Evolutionary conservation across 169 alveolate genomes (phyloP).

Genomic region (Toxoplasma gondii): DNA sequence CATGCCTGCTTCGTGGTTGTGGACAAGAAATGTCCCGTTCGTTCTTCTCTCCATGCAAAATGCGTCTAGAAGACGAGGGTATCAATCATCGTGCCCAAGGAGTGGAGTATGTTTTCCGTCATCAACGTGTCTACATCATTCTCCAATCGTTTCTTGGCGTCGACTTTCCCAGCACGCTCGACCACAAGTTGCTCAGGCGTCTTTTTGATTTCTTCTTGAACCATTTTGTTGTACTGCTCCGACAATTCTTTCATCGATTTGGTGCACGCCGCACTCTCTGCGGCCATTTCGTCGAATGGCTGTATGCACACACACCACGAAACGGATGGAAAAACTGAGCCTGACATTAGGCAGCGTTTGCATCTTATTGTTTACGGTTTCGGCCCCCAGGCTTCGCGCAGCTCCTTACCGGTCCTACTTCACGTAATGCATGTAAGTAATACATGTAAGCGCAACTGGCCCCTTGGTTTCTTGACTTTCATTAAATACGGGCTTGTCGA

Average conservation of each 20-base stretch:
- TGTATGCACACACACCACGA: background rate
- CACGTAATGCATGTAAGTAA: no score
- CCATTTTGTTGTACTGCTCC: conserved; percentile 91
- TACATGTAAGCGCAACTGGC: no score
- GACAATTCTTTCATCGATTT: conserved; percentile 85
- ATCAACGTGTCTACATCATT: conserved; percentile 76
- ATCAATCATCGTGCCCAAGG: conserved; percentile 78
- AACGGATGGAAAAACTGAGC: no score
- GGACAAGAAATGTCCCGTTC: no score
- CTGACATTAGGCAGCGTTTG: no score
- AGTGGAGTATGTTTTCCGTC: conserved; percentile 78
- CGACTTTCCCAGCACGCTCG: conserved; percentile 91
- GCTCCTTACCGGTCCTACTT: no score
- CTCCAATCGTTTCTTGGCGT: conserved; percentile 90
- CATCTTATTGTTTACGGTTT: no score
- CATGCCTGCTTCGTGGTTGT: no score
- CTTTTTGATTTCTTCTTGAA: conserved; percentile 94
- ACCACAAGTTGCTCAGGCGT: conserved; percentile 94
- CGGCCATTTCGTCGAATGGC: conserved; percentile 73
- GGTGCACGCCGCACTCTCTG: conserved; percentile 83
- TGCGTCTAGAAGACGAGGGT: conserved; percentile 48
- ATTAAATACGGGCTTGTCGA: no score
- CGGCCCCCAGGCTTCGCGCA: no score
- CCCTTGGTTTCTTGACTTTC: no score
- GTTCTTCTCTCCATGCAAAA: no score